Evolutionary conservation across 495 filamentous ascomycete genomes (phyloP).

Genomic region (Xylaria castorea): DNA sequence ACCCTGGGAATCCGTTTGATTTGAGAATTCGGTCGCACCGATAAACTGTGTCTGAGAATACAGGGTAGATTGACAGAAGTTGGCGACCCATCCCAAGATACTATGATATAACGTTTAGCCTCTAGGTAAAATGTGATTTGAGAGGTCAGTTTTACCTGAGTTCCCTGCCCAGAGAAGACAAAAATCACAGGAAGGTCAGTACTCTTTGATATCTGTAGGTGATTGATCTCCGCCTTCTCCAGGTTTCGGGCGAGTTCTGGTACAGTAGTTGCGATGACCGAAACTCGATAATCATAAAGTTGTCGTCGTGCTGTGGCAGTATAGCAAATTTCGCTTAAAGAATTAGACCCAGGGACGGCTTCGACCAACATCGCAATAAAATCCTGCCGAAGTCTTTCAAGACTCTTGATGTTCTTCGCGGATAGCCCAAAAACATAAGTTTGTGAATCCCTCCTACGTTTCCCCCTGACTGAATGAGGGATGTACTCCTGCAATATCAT

Average conservation of each 20-base stretch:
- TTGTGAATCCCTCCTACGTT: not conserved
- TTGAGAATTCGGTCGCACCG: constrained; percentile 12
- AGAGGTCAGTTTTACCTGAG: not conserved
- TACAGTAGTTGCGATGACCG: constrained; percentile 7
- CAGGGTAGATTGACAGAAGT: constrained; percentile 23
- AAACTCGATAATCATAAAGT: constrained; percentile 22
- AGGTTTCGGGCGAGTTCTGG: not conserved
- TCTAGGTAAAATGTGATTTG: not conserved
- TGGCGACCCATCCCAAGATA: constrained; percentile 25
- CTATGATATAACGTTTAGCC: constrained; percentile 8
- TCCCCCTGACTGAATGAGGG: not conserved
- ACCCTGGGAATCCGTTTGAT: constrained; percentile 21
- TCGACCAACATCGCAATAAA: not conserved
- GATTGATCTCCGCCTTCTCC: not conserved
- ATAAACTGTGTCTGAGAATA: constrained; percentile 8
- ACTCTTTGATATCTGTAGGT: not conserved
- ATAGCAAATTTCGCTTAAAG: constrained; percentile 18
- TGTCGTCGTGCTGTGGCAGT: constrained; percentile 6
- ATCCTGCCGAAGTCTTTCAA: constrained; percentile 3
- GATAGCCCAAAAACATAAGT: not conserved
- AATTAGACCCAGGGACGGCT: not conserved
- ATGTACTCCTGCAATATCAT: constrained; percentile 24
- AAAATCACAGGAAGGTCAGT: not conserved
- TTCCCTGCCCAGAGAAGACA: not conserved
- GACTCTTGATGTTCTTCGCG: not conserved